phyloP scores from a whole-genome alignment of 768 basidiomycete species.

The Scleroderma citrinum region DNA sequence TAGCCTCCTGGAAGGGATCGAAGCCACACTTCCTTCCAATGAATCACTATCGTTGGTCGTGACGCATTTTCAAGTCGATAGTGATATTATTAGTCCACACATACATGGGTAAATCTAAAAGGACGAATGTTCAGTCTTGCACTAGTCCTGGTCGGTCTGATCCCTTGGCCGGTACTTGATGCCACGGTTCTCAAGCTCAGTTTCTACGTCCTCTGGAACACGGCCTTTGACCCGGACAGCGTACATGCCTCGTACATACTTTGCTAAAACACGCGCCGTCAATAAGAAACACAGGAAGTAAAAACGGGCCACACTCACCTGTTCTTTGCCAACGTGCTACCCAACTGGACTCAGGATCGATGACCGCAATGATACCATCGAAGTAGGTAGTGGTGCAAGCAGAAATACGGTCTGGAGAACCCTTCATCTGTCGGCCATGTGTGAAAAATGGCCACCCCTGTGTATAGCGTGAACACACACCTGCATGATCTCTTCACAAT shows the following conservation, averaged over 20 bases:
- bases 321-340: constrained; percentile 95
- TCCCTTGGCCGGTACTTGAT: constrained; percentile 86
- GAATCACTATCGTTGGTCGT: too few species aligned
- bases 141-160: constrained; percentile 64
- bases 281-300: constrained; percentile 1
- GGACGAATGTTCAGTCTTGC: too few species aligned
- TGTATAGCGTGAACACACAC: constrained; percentile 36
- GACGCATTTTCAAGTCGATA: too few species aligned
- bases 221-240: constrained; percentile 85
- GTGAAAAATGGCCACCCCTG: not conserved
- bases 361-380: constrained; percentile 86
- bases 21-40: too few species aligned
- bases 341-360: constrained; percentile 87
- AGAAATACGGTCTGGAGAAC: constrained; percentile 73
- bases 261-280: constrained; percentile 46
- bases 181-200: constrained; percentile 67
- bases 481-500: constrained; percentile 94
- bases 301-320: constrained; percentile 45
- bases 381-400: constrained; percentile 89
- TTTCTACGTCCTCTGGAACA: constrained; percentile 80
- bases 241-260: constrained; percentile 88
- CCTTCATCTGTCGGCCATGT: constrained; percentile 64
- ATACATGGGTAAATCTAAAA: too few species aligned
- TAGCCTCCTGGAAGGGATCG: not conserved
- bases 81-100: too few species aligned